These are phyloP conservation scores for Pinus taeda DNA, from an alignment of 75 land plant species.

Conservation along the genomic window DNA sequence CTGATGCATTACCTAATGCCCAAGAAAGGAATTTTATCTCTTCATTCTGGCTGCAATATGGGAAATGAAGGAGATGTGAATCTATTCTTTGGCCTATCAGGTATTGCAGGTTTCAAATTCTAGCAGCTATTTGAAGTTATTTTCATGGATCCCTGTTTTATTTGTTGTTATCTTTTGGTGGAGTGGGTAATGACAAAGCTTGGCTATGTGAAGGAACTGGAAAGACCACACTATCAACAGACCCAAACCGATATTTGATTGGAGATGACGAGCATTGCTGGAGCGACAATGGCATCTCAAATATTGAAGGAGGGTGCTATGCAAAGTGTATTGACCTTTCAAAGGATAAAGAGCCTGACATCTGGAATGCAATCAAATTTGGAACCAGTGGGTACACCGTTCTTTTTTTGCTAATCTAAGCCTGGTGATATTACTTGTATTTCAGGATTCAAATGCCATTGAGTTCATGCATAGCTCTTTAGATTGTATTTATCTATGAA, in stretches of 20 bases:
- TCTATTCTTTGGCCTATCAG: conserved; percentile 54
- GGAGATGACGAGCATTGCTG: conserved; percentile 59
- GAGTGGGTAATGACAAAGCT: neutral
- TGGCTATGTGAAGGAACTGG: conserved; percentile 29
- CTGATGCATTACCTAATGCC: conserved; percentile 58
- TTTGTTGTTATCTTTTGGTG: neutral
- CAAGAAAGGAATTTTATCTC: conserved; percentile 41
- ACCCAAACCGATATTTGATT: conserved; percentile 41
- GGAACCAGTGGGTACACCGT: conserved; percentile 25
- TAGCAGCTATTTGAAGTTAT: neutral
- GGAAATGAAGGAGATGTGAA: conserved; percentile 51
- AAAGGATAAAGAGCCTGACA: conserved; percentile 43
- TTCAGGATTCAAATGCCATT: neutral
- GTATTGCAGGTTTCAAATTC: conserved; percentile 15
- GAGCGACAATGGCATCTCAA: conserved; percentile 47
- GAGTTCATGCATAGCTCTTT: neutral
- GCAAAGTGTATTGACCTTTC: conserved; percentile 45
- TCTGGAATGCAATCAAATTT: conserved; percentile 52
- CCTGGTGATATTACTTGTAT: neutral
- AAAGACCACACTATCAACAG: conserved; percentile 50
- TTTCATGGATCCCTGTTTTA: neutral
- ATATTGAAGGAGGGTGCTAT: conserved; percentile 55
- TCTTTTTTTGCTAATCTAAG: neutral
- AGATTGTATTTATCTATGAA: neutral
- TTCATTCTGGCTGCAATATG: conserved; percentile 58